Evolutionary conservation across 2,329 filamentous ascomycete species (phyloP).

Genomic region (Metarhizium humberi): DNA sequence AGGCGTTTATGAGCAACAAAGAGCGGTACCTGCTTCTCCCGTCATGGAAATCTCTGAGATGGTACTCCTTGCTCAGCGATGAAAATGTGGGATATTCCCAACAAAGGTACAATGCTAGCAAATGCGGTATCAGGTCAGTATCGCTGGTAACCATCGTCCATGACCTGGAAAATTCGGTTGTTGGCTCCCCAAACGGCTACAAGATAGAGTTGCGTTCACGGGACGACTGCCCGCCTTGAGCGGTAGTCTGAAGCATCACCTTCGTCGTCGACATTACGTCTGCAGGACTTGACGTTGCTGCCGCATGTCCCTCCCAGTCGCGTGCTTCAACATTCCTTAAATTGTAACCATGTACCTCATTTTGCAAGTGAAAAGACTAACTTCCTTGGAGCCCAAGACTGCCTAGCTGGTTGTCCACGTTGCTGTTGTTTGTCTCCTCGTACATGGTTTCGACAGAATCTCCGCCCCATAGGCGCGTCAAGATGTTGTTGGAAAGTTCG

Average conservation of each 20-base stretch:
- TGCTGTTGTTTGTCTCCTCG: slow-evolving; percentile 35
- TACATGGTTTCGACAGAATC: slow-evolving; percentile 45
- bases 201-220: background rate
- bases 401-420: background rate
- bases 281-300: too few relatives aligned
- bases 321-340: background rate
- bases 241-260: background rate
- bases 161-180: slow-evolving; percentile 21
- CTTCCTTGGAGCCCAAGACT: background rate
- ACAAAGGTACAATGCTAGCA: slow-evolving; percentile 60
- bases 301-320: background rate
- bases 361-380: background rate
- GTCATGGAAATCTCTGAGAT: slow-evolving; percentile 52
- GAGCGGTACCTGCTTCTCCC: slow-evolving; percentile 57
- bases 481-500: slow-evolving; percentile 42
- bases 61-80: slow-evolving; percentile 61
- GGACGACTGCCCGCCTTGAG: background rate
- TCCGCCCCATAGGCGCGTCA: slow-evolving; percentile 41
- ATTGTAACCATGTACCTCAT: background rate
- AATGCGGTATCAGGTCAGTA: slow-evolving; percentile 46
- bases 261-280: background rate
- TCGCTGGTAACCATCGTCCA: slow-evolving; percentile 58
- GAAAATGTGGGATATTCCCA: slow-evolving; percentile 69
- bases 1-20: slow-evolving; percentile 53
- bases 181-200: slow-evolving; percentile 15